These are phyloP conservation scores for Floccularia luteovirens DNA, from an alignment of 768 basidiomycete genomes.

Conservation along the genomic window DNA sequence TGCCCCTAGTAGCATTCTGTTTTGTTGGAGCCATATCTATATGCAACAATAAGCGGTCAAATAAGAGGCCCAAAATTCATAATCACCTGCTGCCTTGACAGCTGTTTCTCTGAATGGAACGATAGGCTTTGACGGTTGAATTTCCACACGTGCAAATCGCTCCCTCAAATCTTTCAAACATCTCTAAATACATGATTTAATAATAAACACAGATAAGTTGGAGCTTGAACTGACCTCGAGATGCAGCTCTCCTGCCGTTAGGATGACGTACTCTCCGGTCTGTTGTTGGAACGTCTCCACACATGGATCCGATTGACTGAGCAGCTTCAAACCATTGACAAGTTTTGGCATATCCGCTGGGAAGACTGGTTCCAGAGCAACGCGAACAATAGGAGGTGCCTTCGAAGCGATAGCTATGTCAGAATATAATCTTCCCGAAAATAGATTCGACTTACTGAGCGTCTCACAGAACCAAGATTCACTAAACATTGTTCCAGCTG, in stretches of 20 bases:
- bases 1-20: conserved; percentile 69
- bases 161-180: conserved; percentile 96
- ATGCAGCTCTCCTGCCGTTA: conserved; percentile 94
- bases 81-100: conserved; percentile 63
- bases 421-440: neutral
- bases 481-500: conserved; percentile 49
- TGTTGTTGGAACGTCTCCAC: conserved; percentile 97
- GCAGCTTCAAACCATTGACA: conserved; percentile 76
- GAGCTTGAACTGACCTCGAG: conserved; percentile 58
- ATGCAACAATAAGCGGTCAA: neutral
- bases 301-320: conserved; percentile 94
- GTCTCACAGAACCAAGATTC: conserved; percentile 70
- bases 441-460: conserved; percentile 37
- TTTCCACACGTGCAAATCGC: conserved; percentile 87
- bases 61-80: neutral
- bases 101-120: conserved; percentile 98
- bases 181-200: conserved; percentile 40
- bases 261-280: conserved; percentile 94
- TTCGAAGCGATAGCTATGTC: conserved; percentile 18
- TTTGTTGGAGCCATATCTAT: conserved; percentile 89
- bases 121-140: conserved; percentile 91
- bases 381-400: conserved; percentile 89
- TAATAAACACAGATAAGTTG: neutral
- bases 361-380: conserved; percentile 81
- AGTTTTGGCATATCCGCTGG: conserved; percentile 88